Conservation (phyloP, 2,329 filamentous ascomycete genomes). For the Trichoderma afroharzianum region DNA sequence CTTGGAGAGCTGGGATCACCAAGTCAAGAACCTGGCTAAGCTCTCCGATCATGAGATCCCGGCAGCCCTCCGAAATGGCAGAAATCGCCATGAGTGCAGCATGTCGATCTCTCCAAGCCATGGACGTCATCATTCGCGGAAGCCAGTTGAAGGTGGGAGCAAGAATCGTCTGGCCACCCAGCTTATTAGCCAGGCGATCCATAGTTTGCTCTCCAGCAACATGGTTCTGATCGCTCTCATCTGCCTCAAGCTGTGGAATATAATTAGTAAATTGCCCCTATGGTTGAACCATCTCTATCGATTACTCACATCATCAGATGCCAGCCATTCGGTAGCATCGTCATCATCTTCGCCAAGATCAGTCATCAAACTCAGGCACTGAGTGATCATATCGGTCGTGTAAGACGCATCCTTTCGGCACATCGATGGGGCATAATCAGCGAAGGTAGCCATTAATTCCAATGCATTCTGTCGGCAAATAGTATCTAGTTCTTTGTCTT, state of each 20-base stretch:
- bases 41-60: constrained; percentile 92
- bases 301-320: constrained; percentile 75
- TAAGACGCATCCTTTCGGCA: constrained; percentile 93
- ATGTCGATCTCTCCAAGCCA: constrained; percentile 91
- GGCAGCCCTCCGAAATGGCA: constrained; percentile 94
- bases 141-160: constrained; percentile 96
- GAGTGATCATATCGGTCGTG: constrained; percentile 94
- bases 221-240: constrained; percentile 96
- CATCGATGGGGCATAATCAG: constrained; percentile 89
- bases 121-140: constrained; percentile 94
- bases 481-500: constrained; percentile 91
- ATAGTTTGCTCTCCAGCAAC: constrained; percentile 98
- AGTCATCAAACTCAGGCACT: constrained; percentile 96
- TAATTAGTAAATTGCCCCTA: constrained; percentile 26
- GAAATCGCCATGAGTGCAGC: constrained; percentile 98
- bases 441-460: constrained; percentile 96
- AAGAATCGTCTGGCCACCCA: constrained; percentile 88
- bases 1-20: constrained; percentile 86
- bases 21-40: constrained; percentile 90
- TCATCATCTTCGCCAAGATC: constrained; percentile 94
- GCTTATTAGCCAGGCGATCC: constrained; percentile 95
- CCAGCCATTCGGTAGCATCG: constrained; percentile 89
- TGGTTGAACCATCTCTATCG: neutral
- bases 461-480: constrained; percentile 90
- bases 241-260: constrained; percentile 68